Evolutionary conservation across 192 early-diverging fungal genomes (phyloP).

Genomic region (Lunasporangiospora selenospora): DNA sequence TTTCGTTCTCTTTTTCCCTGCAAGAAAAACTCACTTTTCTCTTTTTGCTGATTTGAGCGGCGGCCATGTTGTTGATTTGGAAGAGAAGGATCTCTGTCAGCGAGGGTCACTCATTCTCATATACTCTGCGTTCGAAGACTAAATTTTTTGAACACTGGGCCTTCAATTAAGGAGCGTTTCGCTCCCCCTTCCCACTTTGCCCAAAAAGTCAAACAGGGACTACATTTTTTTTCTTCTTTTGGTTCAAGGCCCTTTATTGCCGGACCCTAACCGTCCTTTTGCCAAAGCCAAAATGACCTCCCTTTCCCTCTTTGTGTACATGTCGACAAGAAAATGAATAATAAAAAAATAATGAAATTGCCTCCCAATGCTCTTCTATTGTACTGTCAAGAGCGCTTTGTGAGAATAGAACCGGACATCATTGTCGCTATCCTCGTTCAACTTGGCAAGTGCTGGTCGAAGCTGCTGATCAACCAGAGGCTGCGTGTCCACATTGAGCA

Average conservation of each 20-base stretch:
- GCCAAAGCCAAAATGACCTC: too few relatives aligned
- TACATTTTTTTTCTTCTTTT: too few relatives aligned
- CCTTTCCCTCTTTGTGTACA: too few relatives aligned
- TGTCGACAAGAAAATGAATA: neutral
- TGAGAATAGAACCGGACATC: constrained; percentile 96
- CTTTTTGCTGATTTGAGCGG: constrained; percentile 75
- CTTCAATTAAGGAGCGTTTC: too few relatives aligned
- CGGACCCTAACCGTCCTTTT: too few relatives aligned
- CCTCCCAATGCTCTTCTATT: neutral
- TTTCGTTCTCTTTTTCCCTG: too few relatives aligned
- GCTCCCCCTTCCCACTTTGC: too few relatives aligned
- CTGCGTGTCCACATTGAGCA: constrained; percentile 65
- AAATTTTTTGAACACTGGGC: too few relatives aligned
- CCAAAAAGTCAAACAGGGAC: too few relatives aligned
- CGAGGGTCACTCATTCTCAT: too few relatives aligned
- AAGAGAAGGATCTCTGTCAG: constrained; percentile 30
- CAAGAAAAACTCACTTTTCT: constrained; percentile 65
- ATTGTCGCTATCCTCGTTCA: constrained; percentile 88
- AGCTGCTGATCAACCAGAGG: constrained; percentile 71
- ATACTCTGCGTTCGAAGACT: too few relatives aligned
- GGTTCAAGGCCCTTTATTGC: too few relatives aligned
- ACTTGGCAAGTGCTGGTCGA: constrained; percentile 81
- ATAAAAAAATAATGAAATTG: neutral
- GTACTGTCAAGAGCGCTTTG: constrained; percentile 61
- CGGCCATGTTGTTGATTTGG: constrained; percentile 44